phyloP scores from a whole-genome alignment of 495 filamentous ascomycete species.

The Aspergillus panamensis region DNA sequence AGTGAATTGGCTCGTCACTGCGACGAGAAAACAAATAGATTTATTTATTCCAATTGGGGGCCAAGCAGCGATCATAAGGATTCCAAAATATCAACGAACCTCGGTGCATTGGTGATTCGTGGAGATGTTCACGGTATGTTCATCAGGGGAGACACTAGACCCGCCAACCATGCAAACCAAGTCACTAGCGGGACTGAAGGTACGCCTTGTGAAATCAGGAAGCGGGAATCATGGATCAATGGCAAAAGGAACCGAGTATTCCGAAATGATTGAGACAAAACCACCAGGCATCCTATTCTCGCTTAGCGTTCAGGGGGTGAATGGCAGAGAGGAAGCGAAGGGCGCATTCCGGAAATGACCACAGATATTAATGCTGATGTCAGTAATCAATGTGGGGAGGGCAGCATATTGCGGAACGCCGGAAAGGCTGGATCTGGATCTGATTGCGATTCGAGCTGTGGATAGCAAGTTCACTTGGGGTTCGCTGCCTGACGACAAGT shows the following conservation, averaged over 20 bases:
- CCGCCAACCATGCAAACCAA: slow-evolving; percentile 1
- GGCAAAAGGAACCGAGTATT: neutral
- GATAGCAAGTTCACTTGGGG: neutral
- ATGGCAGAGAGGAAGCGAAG: neutral
- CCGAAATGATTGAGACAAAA: neutral
- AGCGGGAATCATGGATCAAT: neutral
- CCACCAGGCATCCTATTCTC: neutral
- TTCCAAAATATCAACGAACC: neutral
- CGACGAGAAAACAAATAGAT: neutral
- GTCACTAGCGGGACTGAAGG: neutral
- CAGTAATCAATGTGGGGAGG: neutral
- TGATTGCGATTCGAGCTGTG: neutral
- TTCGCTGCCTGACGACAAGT: slow-evolving; percentile 1
- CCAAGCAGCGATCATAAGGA: neutral
- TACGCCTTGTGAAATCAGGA: neutral
- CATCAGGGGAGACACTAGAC: neutral
- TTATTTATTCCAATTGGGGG: neutral
- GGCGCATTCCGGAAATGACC: neutral
- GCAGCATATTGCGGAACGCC: neutral
- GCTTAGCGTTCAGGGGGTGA: neutral
- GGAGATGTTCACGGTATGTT: neutral
- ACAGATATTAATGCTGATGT: neutral
- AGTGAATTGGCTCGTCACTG: neutral
- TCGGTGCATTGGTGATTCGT: slow-evolving; percentile 1
- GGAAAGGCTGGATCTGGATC: neutral